Percentiles rank a stretch among this genome's conserved stretches.
Conservation (phyloP, 163 green algal genomes). For the Prototheca cutis region DNA sequence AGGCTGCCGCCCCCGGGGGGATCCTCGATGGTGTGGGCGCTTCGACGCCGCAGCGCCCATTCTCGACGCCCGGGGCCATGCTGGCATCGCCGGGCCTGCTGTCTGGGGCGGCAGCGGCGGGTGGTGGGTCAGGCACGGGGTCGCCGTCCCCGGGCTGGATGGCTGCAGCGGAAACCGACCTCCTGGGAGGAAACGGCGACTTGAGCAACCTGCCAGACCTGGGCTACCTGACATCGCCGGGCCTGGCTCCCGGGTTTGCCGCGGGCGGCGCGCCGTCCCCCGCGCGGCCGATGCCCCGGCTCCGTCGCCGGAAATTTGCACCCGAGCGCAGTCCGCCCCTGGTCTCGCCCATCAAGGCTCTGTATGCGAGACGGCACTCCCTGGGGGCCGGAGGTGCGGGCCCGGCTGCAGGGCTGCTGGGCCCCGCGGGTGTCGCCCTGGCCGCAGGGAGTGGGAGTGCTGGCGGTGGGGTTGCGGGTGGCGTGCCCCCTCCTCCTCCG, state of each 20-base stretch:
- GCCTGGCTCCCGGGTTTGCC: background rate
- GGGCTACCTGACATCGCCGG: conserved; percentile 15
- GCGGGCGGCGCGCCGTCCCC: conserved; percentile 13
- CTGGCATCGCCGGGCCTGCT: background rate
- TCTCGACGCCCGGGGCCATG: too few species aligned
- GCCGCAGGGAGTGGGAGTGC: background rate
- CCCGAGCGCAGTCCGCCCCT: conserved; percentile 25
- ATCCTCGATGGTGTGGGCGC: too few species aligned
- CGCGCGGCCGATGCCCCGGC: conserved; percentile 22
- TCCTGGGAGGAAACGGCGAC: conserved; percentile 11
- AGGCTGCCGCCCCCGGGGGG: too few species aligned
- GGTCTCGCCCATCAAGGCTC: conserved; percentile 30
- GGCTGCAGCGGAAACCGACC: background rate
- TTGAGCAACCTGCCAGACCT: conserved; percentile 13
- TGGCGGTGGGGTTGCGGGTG: too few species aligned
- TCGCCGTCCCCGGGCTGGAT: background rate
- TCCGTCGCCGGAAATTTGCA: conserved; percentile 29
- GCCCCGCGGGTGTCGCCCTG: background rate
- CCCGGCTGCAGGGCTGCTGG: conserved; percentile 6
- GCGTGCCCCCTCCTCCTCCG: too few species aligned
- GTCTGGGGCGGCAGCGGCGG: background rate
- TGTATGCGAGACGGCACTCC: conserved; percentile 24
- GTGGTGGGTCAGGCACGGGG: background rate
- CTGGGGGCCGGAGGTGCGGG: background rate
- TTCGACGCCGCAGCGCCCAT: too few species aligned